Percentiles rank a stretch among this genome's conserved stretches.
These are phyloP conservation scores for Alternaria sp. DNA, from an alignment of 2,329 filamentous ascomycete species.

Conservation along the genomic window DNA sequence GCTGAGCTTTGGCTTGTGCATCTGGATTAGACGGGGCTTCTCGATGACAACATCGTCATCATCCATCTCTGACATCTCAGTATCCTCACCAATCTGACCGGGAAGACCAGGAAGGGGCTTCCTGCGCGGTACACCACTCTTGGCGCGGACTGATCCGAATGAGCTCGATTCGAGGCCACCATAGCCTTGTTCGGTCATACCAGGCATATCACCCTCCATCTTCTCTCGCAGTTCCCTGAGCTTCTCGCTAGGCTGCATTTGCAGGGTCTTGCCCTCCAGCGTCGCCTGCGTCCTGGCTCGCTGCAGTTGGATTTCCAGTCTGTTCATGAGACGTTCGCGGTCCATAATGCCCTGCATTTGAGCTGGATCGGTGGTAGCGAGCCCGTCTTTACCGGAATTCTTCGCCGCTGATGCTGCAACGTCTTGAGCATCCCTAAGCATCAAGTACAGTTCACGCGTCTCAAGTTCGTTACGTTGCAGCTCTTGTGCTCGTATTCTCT, in stretches of 20 bases:
- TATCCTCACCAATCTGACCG: conserved; percentile 50
- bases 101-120: conserved; percentile 50
- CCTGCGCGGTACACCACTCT: conserved; percentile 52
- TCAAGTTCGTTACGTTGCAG: conserved; percentile 94
- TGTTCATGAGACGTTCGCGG: conserved; percentile 89
- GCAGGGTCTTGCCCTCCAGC: conserved; percentile 90
- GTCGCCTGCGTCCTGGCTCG: conserved; percentile 98
- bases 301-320: conserved; percentile 93
- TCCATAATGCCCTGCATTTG: conserved; percentile 93
- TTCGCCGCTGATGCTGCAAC: conserved; percentile 89
- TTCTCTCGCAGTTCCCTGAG: conserved; percentile 90
- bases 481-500: conserved; percentile 86
- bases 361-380: conserved; percentile 71
- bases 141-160: conserved; percentile 60
- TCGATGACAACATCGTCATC: conserved; percentile 72
- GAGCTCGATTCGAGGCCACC: conserved; percentile 73
- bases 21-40: conserved; percentile 80
- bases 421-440: conserved; percentile 97
- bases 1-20: conserved; percentile 74
- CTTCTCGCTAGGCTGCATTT: conserved; percentile 85
- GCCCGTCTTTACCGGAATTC: conserved; percentile 61
- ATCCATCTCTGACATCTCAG: conserved; percentile 41
- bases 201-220: conserved; percentile 75
- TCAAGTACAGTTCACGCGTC: conserved; percentile 94
- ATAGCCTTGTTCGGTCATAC: conserved; percentile 53